Base-by-base conservation (phyloP, 2,329 filamentous ascomycete species). In the Rugonectria rugulosa region DNA sequence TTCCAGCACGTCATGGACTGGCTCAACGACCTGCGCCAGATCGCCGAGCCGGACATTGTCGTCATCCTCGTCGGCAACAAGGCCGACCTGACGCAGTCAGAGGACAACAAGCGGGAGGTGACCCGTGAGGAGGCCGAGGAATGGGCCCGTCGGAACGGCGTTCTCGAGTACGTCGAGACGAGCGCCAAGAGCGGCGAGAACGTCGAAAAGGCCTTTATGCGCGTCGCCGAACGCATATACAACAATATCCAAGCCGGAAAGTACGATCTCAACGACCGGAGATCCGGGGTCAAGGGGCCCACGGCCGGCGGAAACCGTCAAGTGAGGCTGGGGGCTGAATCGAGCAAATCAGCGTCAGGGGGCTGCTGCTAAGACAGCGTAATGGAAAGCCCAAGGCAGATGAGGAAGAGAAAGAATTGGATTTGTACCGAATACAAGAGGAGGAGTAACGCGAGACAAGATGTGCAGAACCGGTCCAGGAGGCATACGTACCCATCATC, bases 11-110 rank as follows among this genome's bases (percentile, higher is more conserved):
- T 91, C 50, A 96, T 91, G 26, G 88, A 92, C 75, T 99, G 95
- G 95, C 86, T 98, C 38, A 88, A 94, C 68, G 95, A 99, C 77
- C 82, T 99, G 61, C 87, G 92, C 36, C 91, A 95, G 73, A 97
- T 98, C 67, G 95, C 95, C 44, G 95, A 98, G 75, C 91, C 95
- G 20, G 91, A 95, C 69, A 97, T 98, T 62, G 91, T 97, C 40
- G 91, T 98, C 14, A 88, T 99, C 17, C 79, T 99, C 6, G 95
- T 99, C 5, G 95, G 95, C 36, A 99, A 99, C 78, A 99, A 99
- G 76, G 86, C 86, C 27, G 95, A 99, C 75, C 80, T 98, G 36
- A 87, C 90, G 1, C 78, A 80, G 43, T 67, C 68, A 44, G 72
- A 70, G 9, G 67, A 81, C 45, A 90, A 89, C 68, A 86, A 87